Evolutionary conservation across 176 grass and related monocot genomes (phyloP), one percentile per base, ranked within the genome.

Genomic region (Triticum timopheevii): DNA sequence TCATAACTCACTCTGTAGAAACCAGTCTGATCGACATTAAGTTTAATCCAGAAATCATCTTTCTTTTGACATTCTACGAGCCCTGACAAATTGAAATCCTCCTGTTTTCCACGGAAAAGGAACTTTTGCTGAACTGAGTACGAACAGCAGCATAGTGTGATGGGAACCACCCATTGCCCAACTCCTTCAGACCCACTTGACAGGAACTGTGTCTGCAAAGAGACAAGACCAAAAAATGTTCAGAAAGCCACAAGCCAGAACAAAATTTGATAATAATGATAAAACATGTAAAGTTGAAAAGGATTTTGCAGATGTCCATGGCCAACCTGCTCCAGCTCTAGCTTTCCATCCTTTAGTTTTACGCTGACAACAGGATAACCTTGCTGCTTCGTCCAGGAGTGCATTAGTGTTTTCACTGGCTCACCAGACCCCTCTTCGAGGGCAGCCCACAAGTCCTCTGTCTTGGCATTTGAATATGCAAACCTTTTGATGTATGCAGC

Each of bases 331-430:
- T 94, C 87, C 65, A 94, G 65, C 54, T 96, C 90, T 75, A 98
- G 62, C n/a, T 91, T 89, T 73, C 90, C 90, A 22, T 93, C 86
- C 38, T 87, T 90, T 64, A 90, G 64, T 80, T 82, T 92, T 71
- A 90, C 92, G 61, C 69, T 92, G 27, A 98, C 76, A 59, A 98
- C 96, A 82, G 96, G 96, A 79, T 98, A 94, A 40, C 96, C 96
- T 90, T 96, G 89, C 79, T 98, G 96, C 83, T 96, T 98, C 71
- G 96, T 98, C 96, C 96, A 98, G 49, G 93, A 98, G 73, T 93
- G 88, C 96, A 98, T 98, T 75, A 98, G 72, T 34, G 82, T 90
- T 77, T 82, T 92, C 59, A 98, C 92, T 45, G 96, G 96, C 84
- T 98, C 94, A 79, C 92, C 90, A 38, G 96, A 94, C 7, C 91